phyloP scores from a whole-genome alignment of 2,329 filamentous ascomycete species.

The Pochonia chlamydosporia region DNA sequence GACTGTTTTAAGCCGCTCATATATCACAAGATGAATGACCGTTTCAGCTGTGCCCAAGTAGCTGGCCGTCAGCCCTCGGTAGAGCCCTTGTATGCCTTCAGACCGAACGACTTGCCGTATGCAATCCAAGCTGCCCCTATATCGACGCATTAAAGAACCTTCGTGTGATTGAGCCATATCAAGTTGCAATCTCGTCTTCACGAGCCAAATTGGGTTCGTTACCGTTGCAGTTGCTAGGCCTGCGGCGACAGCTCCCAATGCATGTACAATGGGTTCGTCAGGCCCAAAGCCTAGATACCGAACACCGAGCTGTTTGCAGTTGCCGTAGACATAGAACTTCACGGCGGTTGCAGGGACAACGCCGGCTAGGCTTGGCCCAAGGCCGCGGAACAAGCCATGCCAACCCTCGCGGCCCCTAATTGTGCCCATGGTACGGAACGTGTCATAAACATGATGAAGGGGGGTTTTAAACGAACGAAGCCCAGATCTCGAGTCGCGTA shows the following conservation, averaged over 20 bases:
- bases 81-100: slow-evolving; percentile 60
- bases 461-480: too few relatives aligned
- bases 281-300: slow-evolving; percentile 51
- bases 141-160: slow-evolving; percentile 41
- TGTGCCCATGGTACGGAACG: slow-evolving; percentile 69
- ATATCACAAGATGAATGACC: slow-evolving; percentile 65
- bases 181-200: slow-evolving; percentile 66
- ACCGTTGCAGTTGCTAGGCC: slow-evolving; percentile 65
- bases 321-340: slow-evolving; percentile 68
- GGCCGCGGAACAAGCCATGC: slow-evolving; percentile 63
- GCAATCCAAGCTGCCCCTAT: slow-evolving; percentile 64
- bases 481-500: not conserved
- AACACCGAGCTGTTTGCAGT: slow-evolving; percentile 61
- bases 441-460: slow-evolving; percentile 62
- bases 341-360: slow-evolving; percentile 66
- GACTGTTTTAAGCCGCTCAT: slow-evolving; percentile 59
- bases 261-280: slow-evolving; percentile 53
- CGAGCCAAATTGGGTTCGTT: slow-evolving; percentile 70
- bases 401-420: slow-evolving; percentile 67
- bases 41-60: slow-evolving; percentile 66
- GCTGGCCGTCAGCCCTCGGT: slow-evolving; percentile 61
- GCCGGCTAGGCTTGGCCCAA: slow-evolving; percentile 63
- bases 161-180: too few relatives aligned
- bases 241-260: slow-evolving; percentile 56
- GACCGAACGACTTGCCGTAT: slow-evolving; percentile 57